Base-by-base conservation (phyloP, 306 rosid genomes). In the Quercus wislizeni region DNA sequence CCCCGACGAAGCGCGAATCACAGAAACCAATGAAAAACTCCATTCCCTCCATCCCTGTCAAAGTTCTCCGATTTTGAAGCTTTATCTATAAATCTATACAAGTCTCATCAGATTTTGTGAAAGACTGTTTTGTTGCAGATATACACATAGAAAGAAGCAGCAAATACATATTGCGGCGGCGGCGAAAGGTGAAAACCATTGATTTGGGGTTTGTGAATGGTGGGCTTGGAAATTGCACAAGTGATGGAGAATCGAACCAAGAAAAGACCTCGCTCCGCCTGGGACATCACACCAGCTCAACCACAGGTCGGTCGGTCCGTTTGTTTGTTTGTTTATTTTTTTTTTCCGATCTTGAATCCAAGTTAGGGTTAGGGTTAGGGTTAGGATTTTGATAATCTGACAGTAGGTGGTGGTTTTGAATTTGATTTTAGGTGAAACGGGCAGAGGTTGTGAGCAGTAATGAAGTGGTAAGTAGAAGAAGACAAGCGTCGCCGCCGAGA, bases 251-350 rank as follows among this genome's bases (percentile, higher is more conserved):
- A 76, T 46, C 91, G 93, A 79, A 85, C 81, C 10, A 80, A 92
- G 56, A 94, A 94, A 85, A 88, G 98, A 49, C 93, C 96, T 79
- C 92, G 98, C 63, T 85, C 91, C 27, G 83, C 91, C 0, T 91
- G 98, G 97, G 98, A 94, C 84, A 87, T 79, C 7, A 88, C 92
- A 23, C 96, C 94, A 41, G 85, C 89, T 12, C 79, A 74, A 76
- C 84, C 86, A 41, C 90, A 86, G 97, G 98, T 92, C 46, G 11
- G 43, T 38, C 43, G 46, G 46, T 8, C 46, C 1, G 46, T 38
- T 0, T 6, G 46, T 8, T 41, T 33, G 1, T 33, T 54, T 59
- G 1, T 23, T 83, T 76, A 69, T 70, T 76, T 80, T 4, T 28
- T 63, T 9, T 63, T 28, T 15, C 7, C 20, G 18, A 41, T 63